Evolutionary conservation across 805 yeast genomes (phyloP), one percentile per base, ranked within the genome.

Genomic region (Yamadazyma takamatsuzukensis): DNA sequence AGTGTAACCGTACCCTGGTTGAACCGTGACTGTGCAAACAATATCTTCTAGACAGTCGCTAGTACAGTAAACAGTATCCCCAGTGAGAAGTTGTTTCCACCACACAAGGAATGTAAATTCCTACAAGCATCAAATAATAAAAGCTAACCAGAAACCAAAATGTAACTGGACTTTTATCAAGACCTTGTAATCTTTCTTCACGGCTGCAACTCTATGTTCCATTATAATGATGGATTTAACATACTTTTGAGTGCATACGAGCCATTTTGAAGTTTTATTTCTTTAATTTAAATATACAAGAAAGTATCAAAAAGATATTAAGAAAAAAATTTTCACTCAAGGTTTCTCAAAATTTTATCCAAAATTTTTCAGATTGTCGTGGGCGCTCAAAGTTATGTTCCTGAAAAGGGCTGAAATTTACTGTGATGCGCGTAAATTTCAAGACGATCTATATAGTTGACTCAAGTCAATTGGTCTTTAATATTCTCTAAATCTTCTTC

Each of bases 201-300:
- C 38, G 32, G 32, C 17, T 14, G 23, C 38, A 34, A 34, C 30
- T 34, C 38, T 25, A 21, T 17, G 13, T 11, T 29, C 38, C 30
- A 34, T 34, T 18, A 29, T 34, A 29, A 34, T 34, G 34, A 30
- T 30, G 18, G 27, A 17, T 6, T 18, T 10, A 70, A 83, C 94
- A 78, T 83, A 84, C 94, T 71, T 84, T 75, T 76, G 96, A 84
- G 87, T 90, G 97, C 89, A 90, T 81, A 78, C 98, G 96, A 89
- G 95, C 98, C 98, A 90, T 90, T 70, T 77, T 84, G 80, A 72
- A 61, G n/a, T n/a, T n/a, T 67, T 69, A 58, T 68, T 64, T 57
- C 53, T 61, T 48, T 43, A 43, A 40, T 49, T 41, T 35, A 40
- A 37, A 40, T 39, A 36, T 31, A 22, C n/a, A n/a, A n/a, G n/a